A percentile compares a stretch with the other conserved stretches of the same genome.
These are phyloP conservation scores for Gynandropsis gynandra DNA, from an alignment of 345 rosid species.

Conservation along the genomic window DNA sequence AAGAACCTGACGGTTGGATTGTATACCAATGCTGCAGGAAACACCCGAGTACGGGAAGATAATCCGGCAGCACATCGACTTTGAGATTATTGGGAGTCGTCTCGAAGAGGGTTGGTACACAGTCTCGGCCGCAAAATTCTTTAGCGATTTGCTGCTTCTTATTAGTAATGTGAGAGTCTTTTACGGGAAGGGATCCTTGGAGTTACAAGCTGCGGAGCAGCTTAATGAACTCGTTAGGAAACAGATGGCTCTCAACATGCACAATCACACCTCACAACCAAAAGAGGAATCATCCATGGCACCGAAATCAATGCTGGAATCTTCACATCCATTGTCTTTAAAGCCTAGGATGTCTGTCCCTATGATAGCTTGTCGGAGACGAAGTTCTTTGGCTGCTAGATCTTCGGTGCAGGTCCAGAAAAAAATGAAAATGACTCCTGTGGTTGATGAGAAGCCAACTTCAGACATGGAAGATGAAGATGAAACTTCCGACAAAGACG, in stretches of 20 bases:
- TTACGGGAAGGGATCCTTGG: conserved; percentile 37
- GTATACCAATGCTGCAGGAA: conserved; percentile 37
- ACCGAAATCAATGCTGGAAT: conserved; percentile 22
- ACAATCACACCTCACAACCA: conserved; percentile 16
- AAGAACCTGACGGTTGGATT: neutral
- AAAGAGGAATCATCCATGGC: conserved; percentile 17
- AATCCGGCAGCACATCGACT: conserved; percentile 51
- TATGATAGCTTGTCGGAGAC: conserved; percentile 39
- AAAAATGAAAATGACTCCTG: conserved; percentile 13
- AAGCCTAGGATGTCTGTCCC: conserved; percentile 36
- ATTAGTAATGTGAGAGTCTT: conserved; percentile 48
- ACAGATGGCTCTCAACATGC: conserved; percentile 33
- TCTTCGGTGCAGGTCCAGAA: conserved; percentile 26
- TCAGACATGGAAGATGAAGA: conserved; percentile 26
- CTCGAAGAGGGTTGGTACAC: conserved; percentile 43
- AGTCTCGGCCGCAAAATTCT: conserved; percentile 33
- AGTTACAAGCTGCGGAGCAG: conserved; percentile 36
- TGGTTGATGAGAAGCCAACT: conserved; percentile 28
- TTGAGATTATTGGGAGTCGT: conserved; percentile 38
- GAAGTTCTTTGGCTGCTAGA: conserved; percentile 37
- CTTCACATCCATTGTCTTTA: conserved; percentile 19
- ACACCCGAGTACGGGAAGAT: conserved; percentile 31
- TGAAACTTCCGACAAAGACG: conserved; percentile 25
- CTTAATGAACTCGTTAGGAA: conserved; percentile 36
- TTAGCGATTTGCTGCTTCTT: conserved; percentile 53